Evolutionary conservation across 1,284 basidiomycete species (phyloP), one percentile per base, ranked within the genome.

Genomic region (Schizophyllum commune): DNA sequence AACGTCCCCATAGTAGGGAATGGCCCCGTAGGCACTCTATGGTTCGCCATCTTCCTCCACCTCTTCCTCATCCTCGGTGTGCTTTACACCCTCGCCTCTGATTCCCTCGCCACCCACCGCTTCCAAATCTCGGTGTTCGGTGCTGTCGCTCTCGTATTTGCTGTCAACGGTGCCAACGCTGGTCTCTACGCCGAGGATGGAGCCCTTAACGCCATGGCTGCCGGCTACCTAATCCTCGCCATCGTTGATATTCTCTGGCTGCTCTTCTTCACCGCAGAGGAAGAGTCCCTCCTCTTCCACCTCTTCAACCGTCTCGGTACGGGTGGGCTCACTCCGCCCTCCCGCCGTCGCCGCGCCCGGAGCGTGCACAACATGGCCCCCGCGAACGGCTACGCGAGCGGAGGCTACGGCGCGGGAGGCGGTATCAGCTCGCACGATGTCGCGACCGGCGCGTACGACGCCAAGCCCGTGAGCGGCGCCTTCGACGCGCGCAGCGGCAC

Each of bases 211-310:
- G 94, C 95, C 5, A 87, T 94, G 78, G 91, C 90, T 32, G 94
- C 92, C 5, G 96, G 96, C 65, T 98, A 93, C 92, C 84, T 99
- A 69, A 84, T 99, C 65, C 84, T 96, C 60, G 82, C 94, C 34
- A 84, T 98, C 64, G 91, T 95, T 64, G 76, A 97, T 80, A 91
- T 98, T 71, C 75, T 98, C 64, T 98, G 96, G 96, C 84, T 97
- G 20, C 83, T 98, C 64, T 98, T 93, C 80, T 94, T 99, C 73
- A 96, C 96, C 4, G 91, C 94, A 1, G 96, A 98, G 71, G 95
- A 98, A 68, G 94, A 95, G 71, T 92, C 94, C 1, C 84, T 92
- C 66, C 75, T 86, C 57, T 83, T 93, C 60, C 82, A 92, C 72
- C 68, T 96, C 63, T 91, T 98, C 82, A 94, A 94, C 74, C 83